Percentiles rank a stretch among this genome's conserved stretches.
Evolutionary conservation across 257 asterid species (phyloP).

Genomic region (Cruciata laevipes): DNA sequence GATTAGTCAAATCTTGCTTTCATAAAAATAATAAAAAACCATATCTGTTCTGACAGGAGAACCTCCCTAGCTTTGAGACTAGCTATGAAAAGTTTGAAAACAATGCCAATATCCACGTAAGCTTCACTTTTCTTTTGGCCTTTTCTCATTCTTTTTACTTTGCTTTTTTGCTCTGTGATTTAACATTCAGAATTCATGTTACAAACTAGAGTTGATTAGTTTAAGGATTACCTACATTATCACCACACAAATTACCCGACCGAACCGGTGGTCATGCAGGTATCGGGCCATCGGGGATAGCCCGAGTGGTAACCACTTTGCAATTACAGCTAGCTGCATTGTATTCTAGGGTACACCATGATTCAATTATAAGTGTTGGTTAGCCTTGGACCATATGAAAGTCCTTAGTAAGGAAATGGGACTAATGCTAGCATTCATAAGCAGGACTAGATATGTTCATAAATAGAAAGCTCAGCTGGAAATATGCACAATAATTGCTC

Average conservation of each 20-base stretch:
- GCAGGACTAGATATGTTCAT: background rate
- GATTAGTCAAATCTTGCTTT: conserved; percentile 12
- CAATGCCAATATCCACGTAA: background rate
- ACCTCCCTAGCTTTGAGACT: background rate
- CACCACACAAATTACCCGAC: background rate
- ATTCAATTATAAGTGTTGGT: background rate
- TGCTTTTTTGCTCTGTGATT: background rate
- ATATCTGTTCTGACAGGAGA: conserved; percentile 11
- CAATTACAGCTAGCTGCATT: too few relatives aligned
- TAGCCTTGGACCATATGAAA: background rate
- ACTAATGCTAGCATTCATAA: background rate
- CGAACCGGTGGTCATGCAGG: too few relatives aligned
- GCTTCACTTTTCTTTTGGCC: background rate
- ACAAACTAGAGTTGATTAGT: background rate
- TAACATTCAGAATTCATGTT: background rate
- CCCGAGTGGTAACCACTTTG: too few relatives aligned
- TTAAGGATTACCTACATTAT: background rate
- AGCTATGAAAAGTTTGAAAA: background rate
- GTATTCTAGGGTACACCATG: background rate
- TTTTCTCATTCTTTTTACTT: background rate
- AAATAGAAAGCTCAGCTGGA: conserved; percentile 7
- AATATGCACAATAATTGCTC: background rate
- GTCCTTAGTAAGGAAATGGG: background rate
- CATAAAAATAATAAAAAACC: background rate
- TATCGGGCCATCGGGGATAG: too few relatives aligned